These are phyloP conservation scores for Plasmodium adleri DNA, from an alignment of 169 alveolate species.

Conservation along the genomic window DNA sequence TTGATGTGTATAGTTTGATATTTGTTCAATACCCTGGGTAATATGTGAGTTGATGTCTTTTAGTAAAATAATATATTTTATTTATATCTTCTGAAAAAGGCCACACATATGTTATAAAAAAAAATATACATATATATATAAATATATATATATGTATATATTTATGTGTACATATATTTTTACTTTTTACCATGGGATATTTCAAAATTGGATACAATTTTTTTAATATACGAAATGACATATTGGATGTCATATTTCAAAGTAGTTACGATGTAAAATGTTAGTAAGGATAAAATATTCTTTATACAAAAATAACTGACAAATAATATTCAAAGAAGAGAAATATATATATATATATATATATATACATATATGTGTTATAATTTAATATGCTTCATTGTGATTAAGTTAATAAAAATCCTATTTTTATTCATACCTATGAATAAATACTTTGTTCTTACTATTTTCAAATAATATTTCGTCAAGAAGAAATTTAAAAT, in stretches of 20 bases:
- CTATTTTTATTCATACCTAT: slow-evolving; percentile 32
- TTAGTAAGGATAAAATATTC: slow-evolving; percentile 29
- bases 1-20: not conserved
- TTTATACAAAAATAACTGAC: slow-evolving; percentile 35
- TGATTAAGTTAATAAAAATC: too few species aligned
- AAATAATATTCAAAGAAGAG: too few species aligned
- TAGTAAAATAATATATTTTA: slow-evolving; percentile 51
- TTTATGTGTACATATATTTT: not conserved
- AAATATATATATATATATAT: not conserved
- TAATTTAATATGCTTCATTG: not conserved
- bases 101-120: not conserved
- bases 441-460: slow-evolving; percentile 42
- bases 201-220: slow-evolving; percentile 23
- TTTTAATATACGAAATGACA: slow-evolving; percentile 30
- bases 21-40: slow-evolving; percentile 53
- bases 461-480: slow-evolving; percentile 58
- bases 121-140: not conserved
- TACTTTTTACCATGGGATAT: slow-evolving; percentile 25
- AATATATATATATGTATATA: not conserved
- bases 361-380: not conserved
- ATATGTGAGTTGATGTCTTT: slow-evolving; percentile 53
- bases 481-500: slow-evolving; percentile 56
- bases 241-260: slow-evolving; percentile 28
- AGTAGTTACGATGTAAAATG: slow-evolving; percentile 45
- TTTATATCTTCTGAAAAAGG: slow-evolving; percentile 42